Conservation (phyloP, 106 monocot genomes). For the Dendrobium chrysotoxum region DNA sequence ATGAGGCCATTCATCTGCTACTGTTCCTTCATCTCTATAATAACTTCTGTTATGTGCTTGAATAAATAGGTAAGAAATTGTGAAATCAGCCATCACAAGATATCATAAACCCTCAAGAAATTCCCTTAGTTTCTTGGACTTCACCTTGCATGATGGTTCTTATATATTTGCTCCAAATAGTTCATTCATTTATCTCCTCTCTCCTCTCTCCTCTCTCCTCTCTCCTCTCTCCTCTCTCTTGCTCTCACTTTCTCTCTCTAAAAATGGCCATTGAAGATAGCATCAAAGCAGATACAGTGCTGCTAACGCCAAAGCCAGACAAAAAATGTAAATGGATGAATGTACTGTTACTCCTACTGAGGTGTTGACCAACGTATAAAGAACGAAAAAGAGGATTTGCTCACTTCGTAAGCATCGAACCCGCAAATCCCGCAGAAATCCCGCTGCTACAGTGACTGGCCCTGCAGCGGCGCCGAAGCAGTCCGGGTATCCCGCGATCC, state of each 20-base stretch:
- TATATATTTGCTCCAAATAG: neutral
- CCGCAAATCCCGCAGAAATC: no score
- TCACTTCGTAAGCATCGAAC: no score
- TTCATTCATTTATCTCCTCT: no score
- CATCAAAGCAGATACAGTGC: neutral
- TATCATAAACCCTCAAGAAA: neutral
- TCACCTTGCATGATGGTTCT: no score
- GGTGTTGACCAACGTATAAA: no score
- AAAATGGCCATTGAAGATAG: neutral
- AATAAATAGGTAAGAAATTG: neutral
- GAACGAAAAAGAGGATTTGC: no score
- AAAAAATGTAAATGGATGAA: neutral
- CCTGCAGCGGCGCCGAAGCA: no score
- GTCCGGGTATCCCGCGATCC: no score
- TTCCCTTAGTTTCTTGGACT: neutral
- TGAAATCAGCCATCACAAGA: constrained; percentile 1
- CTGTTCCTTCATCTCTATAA: no score
- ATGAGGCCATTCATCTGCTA: no score
- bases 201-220: neutral
- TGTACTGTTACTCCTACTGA: constrained; percentile 13
- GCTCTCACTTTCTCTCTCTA: neutral
- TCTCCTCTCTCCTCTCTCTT: neutral
- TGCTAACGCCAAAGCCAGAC: neutral
- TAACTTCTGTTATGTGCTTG: neutral
- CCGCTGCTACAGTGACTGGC: no score